These are phyloP conservation scores for Penicillium sp. DNA, from an alignment of 2,329 filamentous ascomycete species.

Conservation along the genomic window DNA sequence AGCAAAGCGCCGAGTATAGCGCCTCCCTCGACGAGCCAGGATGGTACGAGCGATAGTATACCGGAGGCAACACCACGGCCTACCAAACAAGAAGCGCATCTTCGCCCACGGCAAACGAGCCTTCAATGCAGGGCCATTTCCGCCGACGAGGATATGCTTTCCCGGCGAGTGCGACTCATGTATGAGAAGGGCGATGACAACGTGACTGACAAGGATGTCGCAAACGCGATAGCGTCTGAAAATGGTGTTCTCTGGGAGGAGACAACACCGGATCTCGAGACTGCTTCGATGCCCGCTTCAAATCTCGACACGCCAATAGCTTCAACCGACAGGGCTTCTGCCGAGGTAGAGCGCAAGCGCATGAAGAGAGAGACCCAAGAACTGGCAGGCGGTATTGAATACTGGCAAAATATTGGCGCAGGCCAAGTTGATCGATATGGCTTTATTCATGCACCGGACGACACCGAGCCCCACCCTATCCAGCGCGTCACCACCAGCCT, in stretches of 20 bases:
- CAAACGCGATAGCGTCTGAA: slow-evolving; percentile 37
- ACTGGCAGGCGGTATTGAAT: slow-evolving; percentile 63
- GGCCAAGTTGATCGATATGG: slow-evolving; percentile 65
- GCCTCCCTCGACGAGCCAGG: slow-evolving; percentile 13
- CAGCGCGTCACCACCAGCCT: slow-evolving; percentile 63
- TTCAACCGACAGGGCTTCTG: slow-evolving; percentile 28
- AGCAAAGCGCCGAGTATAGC: slow-evolving; percentile 13
- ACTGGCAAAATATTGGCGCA: slow-evolving; percentile 62
- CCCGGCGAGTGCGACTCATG: slow-evolving; percentile 63
- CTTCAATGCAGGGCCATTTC: slow-evolving; percentile 55
- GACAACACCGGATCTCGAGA: slow-evolving; percentile 27
- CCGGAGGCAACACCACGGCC: slow-evolving; percentile 27
- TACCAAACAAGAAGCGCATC: slow-evolving; percentile 36
- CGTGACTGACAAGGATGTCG: slow-evolving; percentile 45
- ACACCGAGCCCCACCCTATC: slow-evolving; percentile 43
- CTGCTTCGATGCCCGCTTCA: slow-evolving; percentile 26
- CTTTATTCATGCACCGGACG: slow-evolving; percentile 52
- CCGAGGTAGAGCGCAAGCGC: slow-evolving; percentile 29
- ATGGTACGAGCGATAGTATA: slow-evolving; percentile 17
- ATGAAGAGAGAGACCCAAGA: slow-evolving; percentile 56
- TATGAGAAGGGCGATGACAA: slow-evolving; percentile 62
- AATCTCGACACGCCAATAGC: slow-evolving; percentile 27
- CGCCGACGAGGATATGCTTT: slow-evolving; percentile 64
- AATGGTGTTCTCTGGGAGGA: slow-evolving; percentile 45
- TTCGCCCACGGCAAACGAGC: slow-evolving; percentile 38